Percentiles rank a stretch among this genome's conserved stretches.
phyloP scores from a whole-genome alignment of 805 yeast species.

The Dipodascopsis tothii region DNA sequence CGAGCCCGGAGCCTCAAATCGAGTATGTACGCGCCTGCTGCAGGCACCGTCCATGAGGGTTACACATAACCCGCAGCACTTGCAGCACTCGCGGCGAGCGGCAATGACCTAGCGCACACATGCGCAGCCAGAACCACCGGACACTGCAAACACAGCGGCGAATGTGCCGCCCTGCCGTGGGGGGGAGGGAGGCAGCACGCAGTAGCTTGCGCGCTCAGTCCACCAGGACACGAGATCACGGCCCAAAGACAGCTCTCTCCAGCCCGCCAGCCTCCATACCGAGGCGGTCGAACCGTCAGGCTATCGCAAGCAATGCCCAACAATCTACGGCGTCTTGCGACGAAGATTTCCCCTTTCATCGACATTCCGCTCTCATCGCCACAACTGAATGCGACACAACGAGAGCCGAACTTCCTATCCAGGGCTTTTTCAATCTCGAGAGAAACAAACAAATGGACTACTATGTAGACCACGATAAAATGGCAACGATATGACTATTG shows the following conservation, averaged over 20 bases:
- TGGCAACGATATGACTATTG: slow-evolving; percentile 20
- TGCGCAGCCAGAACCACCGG: too few species aligned
- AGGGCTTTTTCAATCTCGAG: slow-evolving; percentile 20
- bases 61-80: too few species aligned
- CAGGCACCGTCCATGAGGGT: too few species aligned
- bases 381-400: slow-evolving; percentile 22
- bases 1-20: too few species aligned
- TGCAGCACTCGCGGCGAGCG: too few species aligned
- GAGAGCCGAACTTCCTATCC: slow-evolving; percentile 23
- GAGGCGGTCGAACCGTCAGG: neutral
- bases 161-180: slow-evolving; percentile 5
- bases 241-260: neutral
- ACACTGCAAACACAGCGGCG: too few species aligned
- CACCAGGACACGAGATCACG: neutral
- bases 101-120: too few species aligned
- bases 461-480: neutral
- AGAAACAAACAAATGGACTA: slow-evolving; percentile 1
- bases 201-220: neutral
- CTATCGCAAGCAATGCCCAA: neutral
- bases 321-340: neutral
- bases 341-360: slow-evolving; percentile 19
- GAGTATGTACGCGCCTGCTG: too few species aligned
- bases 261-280: neutral
- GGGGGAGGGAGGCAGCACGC: neutral
- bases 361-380: slow-evolving; percentile 24